Evolutionary conservation across 2,329 filamentous ascomycete genomes (phyloP), one percentile per base, ranked within the genome.

Genomic region (Talaromyces rugulosus): DNA sequence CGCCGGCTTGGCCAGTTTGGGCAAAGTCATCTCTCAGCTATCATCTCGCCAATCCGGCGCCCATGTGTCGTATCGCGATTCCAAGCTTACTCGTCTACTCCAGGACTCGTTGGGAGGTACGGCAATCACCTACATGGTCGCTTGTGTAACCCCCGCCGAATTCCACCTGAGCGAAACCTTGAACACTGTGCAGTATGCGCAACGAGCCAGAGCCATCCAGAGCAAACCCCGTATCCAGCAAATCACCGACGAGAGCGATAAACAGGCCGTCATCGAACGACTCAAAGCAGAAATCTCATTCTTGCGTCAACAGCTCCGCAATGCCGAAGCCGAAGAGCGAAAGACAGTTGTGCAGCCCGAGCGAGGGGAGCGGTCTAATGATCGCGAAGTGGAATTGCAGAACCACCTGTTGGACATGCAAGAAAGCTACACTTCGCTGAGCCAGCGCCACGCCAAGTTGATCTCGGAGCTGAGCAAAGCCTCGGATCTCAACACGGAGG

Each of bases 71-170:
- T 99, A 99, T 75, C 91, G 95, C 66, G 95, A 99, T 78, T 98
- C 95, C n/a, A 93, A 92, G 74, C 87, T 99, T 68, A 99, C 95
- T 11, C 89, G 95, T 63, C 83, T 99, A 28, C 85, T 99, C 18
- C 95, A 99, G 80, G 95, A 99, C 77, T 99, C 95, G 0, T 83
- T 99, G 5, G 95, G 95, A 62, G 95, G 95, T 4, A 98, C 96
- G 73, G 95, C 95, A 40, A 96, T 97, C 73, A 99, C 95, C 0
- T 99, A 98, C 79, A 98, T 99, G 95, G 95, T 99, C 78, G 95
- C 95, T 8, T 99, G 95, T 77, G 93, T 99, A 33, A 99, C 94
- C 0, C 94, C 93, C 0, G 92, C 94, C 14, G 93, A 97, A 74
- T 99, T 99, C 73, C 95, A 99, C 74, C 82, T 99, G 52, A 98